Base-by-base conservation (phyloP, 805 yeast genomes). In the Cyberlindnera bimundalis region DNA sequence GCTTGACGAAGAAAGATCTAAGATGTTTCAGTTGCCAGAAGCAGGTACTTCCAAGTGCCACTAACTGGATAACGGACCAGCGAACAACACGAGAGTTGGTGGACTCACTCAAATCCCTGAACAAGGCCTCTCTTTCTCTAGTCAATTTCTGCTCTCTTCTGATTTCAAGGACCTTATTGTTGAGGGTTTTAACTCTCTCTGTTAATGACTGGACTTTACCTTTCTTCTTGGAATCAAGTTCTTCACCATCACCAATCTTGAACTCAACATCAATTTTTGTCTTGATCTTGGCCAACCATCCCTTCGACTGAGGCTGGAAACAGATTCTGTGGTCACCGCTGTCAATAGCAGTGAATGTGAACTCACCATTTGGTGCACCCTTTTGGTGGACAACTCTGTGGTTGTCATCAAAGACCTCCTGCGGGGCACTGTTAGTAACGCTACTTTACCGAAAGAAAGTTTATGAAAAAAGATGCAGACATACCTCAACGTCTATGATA, bases 251-350 rank as follows among this genome's bases (percentile, higher is more conserved):
- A 19, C 89, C 91, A 43, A 79, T 70, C 32, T 76, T 80, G 53
- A 84, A 71, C 47, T 82, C 87, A 43, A 84, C 73, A 45, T 73
- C 72, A 40, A 81, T 68, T 55, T 80, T 72, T 42, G 81, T 76
- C 43, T 67, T 68, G 50, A 71, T 68, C 55, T 76, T 75, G 44
- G 76, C 70, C 55, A 84, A 71, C 80, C 89, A 84, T 39, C 84
- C 87, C 13, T 58, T 60, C 6, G 67, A 58, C 43, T 65, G 67
- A n/a, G 72, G 69, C 46, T 66, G 69, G 47, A 84, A 67, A 62
- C 93, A 84, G 59, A 84, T 76, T 62, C 78, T 79, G 65, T 84
- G 91, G 56, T 84, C 91, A 53, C 93, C 93, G 14, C 83, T 68
- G 48, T 81, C 90, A 29, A 76, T 62, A 2, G 91, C 84, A 27